Conservation (phyloP, 148 eudicot species). For the Arctostaphylos glauca region DNA sequence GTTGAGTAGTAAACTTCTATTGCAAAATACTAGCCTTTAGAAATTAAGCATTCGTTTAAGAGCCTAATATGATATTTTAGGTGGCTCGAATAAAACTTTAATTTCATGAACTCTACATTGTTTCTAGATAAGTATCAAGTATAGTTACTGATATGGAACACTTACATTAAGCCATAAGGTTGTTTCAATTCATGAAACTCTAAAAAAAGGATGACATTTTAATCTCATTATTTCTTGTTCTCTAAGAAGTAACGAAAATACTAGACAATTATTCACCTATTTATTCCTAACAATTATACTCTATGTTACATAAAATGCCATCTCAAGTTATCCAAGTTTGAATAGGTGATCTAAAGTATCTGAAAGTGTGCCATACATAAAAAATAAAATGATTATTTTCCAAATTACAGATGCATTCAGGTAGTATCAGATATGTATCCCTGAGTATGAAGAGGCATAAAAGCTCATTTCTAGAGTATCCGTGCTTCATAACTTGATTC, state of each 20-base stretch:
- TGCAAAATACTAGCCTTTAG: neutral
- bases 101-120: neutral
- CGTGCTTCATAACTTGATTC: neutral
- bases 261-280: neutral
- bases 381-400: neutral
- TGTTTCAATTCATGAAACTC: too few species aligned
- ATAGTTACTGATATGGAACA: too few species aligned
- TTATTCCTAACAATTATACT: neutral
- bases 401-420: neutral
- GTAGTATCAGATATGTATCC: neutral
- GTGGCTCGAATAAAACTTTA: neutral
- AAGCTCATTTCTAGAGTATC: neutral
- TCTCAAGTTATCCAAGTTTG: neutral
- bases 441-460: too few species aligned
- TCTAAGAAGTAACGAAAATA: neutral
- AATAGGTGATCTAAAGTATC: neutral
- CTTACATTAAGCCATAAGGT: neutral
- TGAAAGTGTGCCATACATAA: neutral
- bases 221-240: neutral
- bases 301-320: neutral
- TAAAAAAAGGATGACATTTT: neutral
- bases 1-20: too few species aligned
- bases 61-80: neutral
- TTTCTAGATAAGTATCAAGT: neutral
- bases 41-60: neutral